These are phyloP conservation scores for Fonsecaea nubica DNA, from an alignment of 2,329 filamentous ascomycete genomes.

Conservation along the genomic window DNA sequence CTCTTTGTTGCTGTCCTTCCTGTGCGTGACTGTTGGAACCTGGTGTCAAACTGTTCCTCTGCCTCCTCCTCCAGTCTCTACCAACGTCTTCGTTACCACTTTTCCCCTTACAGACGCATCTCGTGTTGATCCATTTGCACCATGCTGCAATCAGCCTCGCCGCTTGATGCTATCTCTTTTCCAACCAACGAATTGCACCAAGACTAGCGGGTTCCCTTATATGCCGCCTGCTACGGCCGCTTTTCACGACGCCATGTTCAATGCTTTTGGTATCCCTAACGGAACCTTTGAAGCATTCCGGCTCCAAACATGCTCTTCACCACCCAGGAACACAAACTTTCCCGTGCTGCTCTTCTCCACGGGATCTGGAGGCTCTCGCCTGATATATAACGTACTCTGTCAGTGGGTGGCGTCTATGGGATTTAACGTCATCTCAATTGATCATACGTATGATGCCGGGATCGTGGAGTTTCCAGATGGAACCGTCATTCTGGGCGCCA, in stretches of 20 bases:
- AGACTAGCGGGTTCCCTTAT: conserved; percentile 35
- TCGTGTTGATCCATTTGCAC: conserved; percentile 24
- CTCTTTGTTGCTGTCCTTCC: background rate
- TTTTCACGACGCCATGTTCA: conserved; percentile 37
- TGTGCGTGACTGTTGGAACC: background rate
- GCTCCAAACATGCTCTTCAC: conserved; percentile 15
- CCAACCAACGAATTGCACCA: conserved; percentile 24
- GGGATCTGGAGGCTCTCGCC: conserved; percentile 41
- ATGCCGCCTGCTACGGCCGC: conserved; percentile 43
- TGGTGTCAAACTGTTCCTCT: conserved; percentile 12
- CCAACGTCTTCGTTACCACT: conserved; percentile 20
- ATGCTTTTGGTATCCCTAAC: conserved; percentile 38
- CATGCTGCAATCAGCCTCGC: conserved; percentile 24
- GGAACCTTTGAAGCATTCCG: conserved; percentile 42
- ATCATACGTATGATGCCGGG: conserved; percentile 39
- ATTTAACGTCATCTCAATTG: conserved; percentile 44
- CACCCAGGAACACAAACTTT: conserved; percentile 28
- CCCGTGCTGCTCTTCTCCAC: conserved; percentile 47
- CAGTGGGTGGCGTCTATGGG: conserved; percentile 46
- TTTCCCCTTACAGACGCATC: conserved; percentile 26
- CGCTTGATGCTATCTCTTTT: conserved; percentile 28
- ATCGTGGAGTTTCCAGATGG: conserved; percentile 41
- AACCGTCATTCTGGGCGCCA: conserved; percentile 14
- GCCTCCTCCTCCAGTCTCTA: conserved; percentile 18
- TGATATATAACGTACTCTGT: conserved; percentile 44